Evolutionary conservation across 176 grass and related monocot species (phyloP), one percentile per base, ranked within the genome.

Genomic region (Musa itinerans): DNA sequence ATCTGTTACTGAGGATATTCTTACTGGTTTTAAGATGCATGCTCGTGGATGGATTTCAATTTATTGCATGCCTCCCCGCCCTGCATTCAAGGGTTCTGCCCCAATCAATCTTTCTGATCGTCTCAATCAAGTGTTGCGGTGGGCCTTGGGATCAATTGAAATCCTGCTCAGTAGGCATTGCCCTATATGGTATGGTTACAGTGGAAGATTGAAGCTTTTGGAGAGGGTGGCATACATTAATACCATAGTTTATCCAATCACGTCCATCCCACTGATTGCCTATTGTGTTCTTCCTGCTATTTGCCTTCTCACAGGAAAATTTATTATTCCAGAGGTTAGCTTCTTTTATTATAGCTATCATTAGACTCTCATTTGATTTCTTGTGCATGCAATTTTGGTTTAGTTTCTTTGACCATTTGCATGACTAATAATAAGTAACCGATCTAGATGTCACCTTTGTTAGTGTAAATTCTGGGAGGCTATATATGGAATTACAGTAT

Each of bases 151-250:
- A 19, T 92, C 92, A 21, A 82, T 92, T 52, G 89, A 96, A 72
- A 96, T 96, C 80, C 79, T 96, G 48, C 78, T 96, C 14, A 92
- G 89, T 82, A 85, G 89, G 16, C 92, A 96, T 50, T 96, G 92
- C 83, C 92, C 92, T 71, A 87, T 96, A n/a, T 96, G 89, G 92
- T 96, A 96, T 69, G 89, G 88, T 61, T 96, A 96, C 72, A 89
- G 84, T 50, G 76, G 80, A 11, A 80, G 84, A 74, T 79, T 96
- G 62, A 96, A 87, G 73, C 84, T 91, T 78, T 76, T 96, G 81
- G 87, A 96, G 79, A 92, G 92, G 59, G 55, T 96, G 77, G 89
- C 92, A 1, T 96, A 96, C 69, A 96, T 96, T 49, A 96, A 92
- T 80, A 88, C 92, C 70, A 96, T 90, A 17, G 88, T 89, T 57